These are phyloP conservation scores for Leccinum subgranulosum DNA, from an alignment of 768 basidiomycete species.

Conservation along the genomic window DNA sequence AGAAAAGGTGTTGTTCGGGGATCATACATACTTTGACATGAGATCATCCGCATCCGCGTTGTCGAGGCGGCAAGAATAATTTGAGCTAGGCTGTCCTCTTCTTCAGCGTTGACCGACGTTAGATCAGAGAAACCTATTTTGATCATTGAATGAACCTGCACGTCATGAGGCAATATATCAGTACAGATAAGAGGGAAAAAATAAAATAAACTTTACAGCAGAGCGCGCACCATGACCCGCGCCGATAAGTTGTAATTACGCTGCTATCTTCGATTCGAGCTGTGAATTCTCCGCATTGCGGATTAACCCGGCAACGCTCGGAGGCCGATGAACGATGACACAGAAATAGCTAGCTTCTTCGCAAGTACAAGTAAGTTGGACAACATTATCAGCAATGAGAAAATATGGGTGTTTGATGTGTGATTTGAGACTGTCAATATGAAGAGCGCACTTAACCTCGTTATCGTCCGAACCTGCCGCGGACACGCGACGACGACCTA, in stretches of 20 bases:
- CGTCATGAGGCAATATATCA: too few relatives aligned
- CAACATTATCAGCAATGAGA: too few relatives aligned
- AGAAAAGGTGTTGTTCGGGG: conserved; percentile 33
- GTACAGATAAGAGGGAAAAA: not conserved
- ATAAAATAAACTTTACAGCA: conserved; percentile 31
- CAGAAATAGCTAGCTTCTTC: conserved; percentile 23
- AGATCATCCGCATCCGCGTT: not conserved
- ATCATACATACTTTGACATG: conserved; percentile 21
- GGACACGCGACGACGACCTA: too few relatives aligned
- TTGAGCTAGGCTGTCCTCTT: conserved; percentile 32
- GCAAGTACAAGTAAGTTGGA: conserved; percentile 24
- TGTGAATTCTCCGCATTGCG: conserved; percentile 24
- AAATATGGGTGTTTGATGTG: too few relatives aligned
- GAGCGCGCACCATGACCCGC: conserved; percentile 48
- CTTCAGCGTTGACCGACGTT: conserved; percentile 22
- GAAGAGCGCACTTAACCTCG: too few relatives aligned
- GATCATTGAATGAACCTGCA: conserved; percentile 41
- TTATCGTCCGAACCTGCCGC: too few relatives aligned
- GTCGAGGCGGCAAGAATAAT: conserved; percentile 44
- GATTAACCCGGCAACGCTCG: conserved; percentile 38
- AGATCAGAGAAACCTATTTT: conserved; percentile 46
- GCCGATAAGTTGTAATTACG: conserved; percentile 42
- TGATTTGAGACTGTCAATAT: too few relatives aligned
- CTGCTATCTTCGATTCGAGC: conserved; percentile 46
- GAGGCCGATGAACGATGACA: conserved; percentile 35